A percentile compares a stretch with the other conserved stretches of the same genome.
Conservation (phyloP, 306 rosid genomes). For the Sesbania bispinosa region DNA sequence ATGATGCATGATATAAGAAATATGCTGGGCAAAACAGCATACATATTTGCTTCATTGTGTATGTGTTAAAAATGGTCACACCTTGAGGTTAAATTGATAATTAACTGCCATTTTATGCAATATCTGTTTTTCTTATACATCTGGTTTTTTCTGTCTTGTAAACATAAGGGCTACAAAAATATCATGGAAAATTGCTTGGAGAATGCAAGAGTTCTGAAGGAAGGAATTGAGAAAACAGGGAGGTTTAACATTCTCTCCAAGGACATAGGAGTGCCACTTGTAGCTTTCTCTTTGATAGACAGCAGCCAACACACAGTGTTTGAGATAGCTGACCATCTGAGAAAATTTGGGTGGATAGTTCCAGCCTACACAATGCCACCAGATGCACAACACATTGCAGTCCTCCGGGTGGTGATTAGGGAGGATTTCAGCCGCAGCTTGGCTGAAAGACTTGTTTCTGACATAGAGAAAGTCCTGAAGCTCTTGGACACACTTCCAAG, state of each 20-base stretch:
- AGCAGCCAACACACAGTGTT: conserved; percentile 70
- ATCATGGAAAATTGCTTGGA: conserved; percentile 75
- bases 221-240: conserved; percentile 63
- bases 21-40: background rate
- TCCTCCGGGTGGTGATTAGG: conserved; percentile 80
- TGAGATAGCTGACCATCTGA: conserved; percentile 61
- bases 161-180: conserved; percentile 66
- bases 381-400: conserved; percentile 56
- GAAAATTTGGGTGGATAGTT: conserved; percentile 79
- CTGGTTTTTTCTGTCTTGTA: background rate
- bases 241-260: conserved; percentile 67
- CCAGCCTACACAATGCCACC: conserved; percentile 94
- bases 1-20: background rate
- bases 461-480: conserved; percentile 58
- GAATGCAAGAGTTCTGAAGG: conserved; percentile 47
- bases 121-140: background rate
- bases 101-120: background rate
- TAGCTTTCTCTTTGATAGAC: conserved; percentile 79
- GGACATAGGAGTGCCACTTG: conserved; percentile 77
- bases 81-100: background rate
- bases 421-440: conserved; percentile 82
- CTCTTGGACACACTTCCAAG: conserved; percentile 50
- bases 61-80: background rate
- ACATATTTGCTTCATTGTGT: conserved; percentile 3
- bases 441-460: conserved; percentile 70